Conservation (phyloP, 805 yeast genomes). For the Wickerhamiella qilinensis region DNA sequence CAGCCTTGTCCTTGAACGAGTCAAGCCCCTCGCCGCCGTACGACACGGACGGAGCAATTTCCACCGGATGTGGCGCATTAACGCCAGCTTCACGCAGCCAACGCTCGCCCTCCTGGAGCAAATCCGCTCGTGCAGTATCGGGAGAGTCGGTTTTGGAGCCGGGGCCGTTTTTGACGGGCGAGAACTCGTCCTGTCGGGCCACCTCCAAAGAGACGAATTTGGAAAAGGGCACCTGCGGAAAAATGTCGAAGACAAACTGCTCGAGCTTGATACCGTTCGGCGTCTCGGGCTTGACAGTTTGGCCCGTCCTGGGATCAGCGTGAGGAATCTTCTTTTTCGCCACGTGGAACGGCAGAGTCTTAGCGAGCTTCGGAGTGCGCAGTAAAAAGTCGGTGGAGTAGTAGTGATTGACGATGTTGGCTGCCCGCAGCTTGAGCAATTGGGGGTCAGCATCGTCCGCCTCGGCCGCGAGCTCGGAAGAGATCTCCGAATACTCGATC, state of each 20-base stretch:
- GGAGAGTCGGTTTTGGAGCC: constrained; percentile 78
- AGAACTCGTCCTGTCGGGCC: constrained; percentile 66
- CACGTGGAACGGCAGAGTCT: constrained; percentile 76
- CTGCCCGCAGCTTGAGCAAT: constrained; percentile 68
- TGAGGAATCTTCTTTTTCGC: constrained; percentile 78
- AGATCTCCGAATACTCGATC: constrained; percentile 86
- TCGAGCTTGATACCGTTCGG: constrained; percentile 92
- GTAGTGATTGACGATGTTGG: constrained; percentile 93
- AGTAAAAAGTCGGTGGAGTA: constrained; percentile 65
- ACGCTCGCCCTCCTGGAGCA: constrained; percentile 46
- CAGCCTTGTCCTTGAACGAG: constrained; percentile 31
- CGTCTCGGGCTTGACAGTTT: constrained; percentile 40
- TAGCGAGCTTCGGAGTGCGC: constrained; percentile 39
- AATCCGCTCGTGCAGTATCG: constrained; percentile 54
- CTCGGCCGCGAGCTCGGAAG: constrained; percentile 52
- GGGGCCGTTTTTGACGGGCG: constrained; percentile 84
- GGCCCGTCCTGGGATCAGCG: constrained; percentile 32
- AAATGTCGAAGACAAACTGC: constrained; percentile 93
- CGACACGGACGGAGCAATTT: constrained; percentile 60
- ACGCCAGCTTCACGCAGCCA: constrained; percentile 74
- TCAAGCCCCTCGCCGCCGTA: constrained; percentile 61
- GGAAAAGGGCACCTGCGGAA: constrained; percentile 52
- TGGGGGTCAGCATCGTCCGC: constrained; percentile 35
- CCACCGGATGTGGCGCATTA: constrained; percentile 34
- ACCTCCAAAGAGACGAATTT: constrained; percentile 90